These are phyloP conservation scores for Byssoonygena ceratinophila DNA, from an alignment of 2,329 filamentous ascomycete species.

Conservation along the genomic window DNA sequence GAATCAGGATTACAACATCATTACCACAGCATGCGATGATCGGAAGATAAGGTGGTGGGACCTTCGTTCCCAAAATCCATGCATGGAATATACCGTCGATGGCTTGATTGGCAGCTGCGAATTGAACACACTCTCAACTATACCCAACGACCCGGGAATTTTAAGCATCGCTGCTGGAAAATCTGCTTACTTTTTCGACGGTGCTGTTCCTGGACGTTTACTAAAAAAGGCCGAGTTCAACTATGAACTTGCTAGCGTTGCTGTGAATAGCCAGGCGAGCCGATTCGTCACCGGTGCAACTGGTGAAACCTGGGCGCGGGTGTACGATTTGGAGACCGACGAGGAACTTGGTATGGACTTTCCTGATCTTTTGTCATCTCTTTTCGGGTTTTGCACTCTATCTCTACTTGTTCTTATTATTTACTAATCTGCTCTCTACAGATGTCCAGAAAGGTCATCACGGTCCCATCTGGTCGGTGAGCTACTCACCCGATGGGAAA, in stretches of 20 bases:
- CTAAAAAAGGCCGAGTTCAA: constrained; percentile 71
- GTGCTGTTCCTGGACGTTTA: constrained; percentile 53
- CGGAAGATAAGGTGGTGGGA: constrained; percentile 94
- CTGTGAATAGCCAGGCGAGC: constrained; percentile 67
- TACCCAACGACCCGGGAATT: constrained; percentile 56
- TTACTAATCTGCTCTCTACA: constrained; percentile 23
- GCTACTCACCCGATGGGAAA: constrained; percentile 90
- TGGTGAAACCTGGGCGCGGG: constrained; percentile 90
- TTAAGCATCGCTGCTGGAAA: constrained; percentile 91
- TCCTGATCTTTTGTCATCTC: neutral
- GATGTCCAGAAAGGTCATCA: constrained; percentile 96
- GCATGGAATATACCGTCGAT: constrained; percentile 68
- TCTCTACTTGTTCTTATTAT: neutral
- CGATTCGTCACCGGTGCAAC: constrained; percentile 85
- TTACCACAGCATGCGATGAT: constrained; percentile 83
- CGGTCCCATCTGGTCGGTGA: constrained; percentile 91
- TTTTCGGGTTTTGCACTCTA: neutral
- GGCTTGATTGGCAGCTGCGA: constrained; percentile 87
- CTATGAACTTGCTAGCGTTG: constrained; percentile 84
- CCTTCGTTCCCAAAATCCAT: constrained; percentile 61
- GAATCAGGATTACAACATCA: constrained; percentile 75
- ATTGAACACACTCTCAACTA: constrained; percentile 58
- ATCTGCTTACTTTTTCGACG: constrained; percentile 84
- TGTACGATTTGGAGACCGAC: constrained; percentile 79
- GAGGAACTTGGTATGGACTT: constrained; percentile 56